phyloP scores from a whole-genome alignment of 129 eudicot species.

The Ambrosia trifida region DNA sequence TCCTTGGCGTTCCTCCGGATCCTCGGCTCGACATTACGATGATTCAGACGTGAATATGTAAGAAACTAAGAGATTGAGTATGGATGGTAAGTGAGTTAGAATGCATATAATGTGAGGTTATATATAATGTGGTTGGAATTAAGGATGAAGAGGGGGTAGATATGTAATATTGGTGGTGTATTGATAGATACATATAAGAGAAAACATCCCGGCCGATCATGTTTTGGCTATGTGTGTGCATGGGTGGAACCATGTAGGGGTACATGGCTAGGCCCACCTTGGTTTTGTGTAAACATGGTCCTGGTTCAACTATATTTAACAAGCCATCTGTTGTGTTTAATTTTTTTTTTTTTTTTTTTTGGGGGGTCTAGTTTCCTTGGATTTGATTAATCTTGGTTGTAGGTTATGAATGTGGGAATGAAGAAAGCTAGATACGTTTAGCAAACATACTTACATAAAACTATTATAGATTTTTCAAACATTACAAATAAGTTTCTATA shows the following conservation, averaged over 20 bases:
- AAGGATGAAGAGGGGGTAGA: conserved; percentile 27
- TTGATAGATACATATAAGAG: conserved; percentile 15
- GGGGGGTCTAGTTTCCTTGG: not conserved
- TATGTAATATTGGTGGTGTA: conserved; percentile 15
- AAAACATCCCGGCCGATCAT: conserved; percentile 28
- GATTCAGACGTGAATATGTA: not conserved
- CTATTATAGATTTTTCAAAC: too few species aligned
- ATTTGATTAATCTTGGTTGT: not conserved
- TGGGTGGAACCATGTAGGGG: conserved; percentile 37
- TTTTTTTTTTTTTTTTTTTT: not conserved
- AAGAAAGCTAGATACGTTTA: too few species aligned
- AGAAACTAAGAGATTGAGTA: not conserved
- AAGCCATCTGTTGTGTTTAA: conserved; percentile 2
- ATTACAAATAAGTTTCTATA: too few species aligned
- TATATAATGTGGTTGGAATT: conserved; percentile 33
- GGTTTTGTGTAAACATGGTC: conserved; percentile 19
- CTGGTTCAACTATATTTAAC: conserved; percentile 12
- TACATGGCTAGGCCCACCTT: conserved; percentile 33
- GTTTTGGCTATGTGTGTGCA: conserved; percentile 29
- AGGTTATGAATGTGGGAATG: too few species aligned
- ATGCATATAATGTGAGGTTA: conserved; percentile 25
- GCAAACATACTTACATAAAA: too few species aligned
- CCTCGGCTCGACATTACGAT: conserved; percentile 72
- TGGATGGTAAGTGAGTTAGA: conserved; percentile 13
- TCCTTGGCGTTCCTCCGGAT: conserved; percentile 53